phyloP scores from a whole-genome alignment of 2,329 filamentous ascomycete species.

The Trematosphaeria pertusa region DNA sequence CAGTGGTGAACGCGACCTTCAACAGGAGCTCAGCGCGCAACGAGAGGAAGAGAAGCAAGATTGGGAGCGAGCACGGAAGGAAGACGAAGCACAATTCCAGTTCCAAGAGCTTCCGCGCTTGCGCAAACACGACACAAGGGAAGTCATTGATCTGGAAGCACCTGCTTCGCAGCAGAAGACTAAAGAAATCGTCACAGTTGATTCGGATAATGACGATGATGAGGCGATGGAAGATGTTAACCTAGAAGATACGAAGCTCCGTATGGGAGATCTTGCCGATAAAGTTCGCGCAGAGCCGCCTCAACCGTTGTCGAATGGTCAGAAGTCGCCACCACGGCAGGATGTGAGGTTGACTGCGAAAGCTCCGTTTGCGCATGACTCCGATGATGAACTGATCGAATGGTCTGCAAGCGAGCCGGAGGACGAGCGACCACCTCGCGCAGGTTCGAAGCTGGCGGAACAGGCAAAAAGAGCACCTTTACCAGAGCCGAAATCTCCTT shows the following conservation, averaged over 20 bases:
- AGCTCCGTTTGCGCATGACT: conserved; percentile 35
- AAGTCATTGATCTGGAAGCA: conserved; percentile 57
- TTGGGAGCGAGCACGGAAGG: conserved; percentile 64
- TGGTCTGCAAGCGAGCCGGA: conserved; percentile 63
- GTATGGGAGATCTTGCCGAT: conserved; percentile 55
- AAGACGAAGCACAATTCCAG: conserved; percentile 65
- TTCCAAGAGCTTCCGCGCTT: conserved; percentile 68
- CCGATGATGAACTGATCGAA: conserved; percentile 52
- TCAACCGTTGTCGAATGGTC: conserved; percentile 26
- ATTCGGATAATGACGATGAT: conserved; percentile 64
- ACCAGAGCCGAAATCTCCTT: conserved; percentile 50
- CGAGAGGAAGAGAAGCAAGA: conserved; percentile 52
- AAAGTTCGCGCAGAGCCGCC: conserved; percentile 52
- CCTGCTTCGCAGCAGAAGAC: conserved; percentile 52
- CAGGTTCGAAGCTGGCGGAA: conserved; percentile 1
- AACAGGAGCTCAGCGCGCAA: conserved; percentile 62
- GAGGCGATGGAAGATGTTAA: conserved; percentile 43
- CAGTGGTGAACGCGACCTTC: conserved; percentile 58
- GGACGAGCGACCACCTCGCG: conserved; percentile 17
- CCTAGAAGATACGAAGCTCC: conserved; percentile 37
- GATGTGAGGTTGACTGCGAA: conserved; percentile 24
- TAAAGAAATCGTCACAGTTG: conserved; percentile 66
- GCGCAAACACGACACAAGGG: conserved; percentile 60
- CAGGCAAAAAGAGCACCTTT: conserved; percentile 37
- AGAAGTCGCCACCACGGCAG: conserved; percentile 28